Evolutionary conservation across 129 eudicot species (phyloP).

Genomic region (Chrysanthemum seticuspe): DNA sequence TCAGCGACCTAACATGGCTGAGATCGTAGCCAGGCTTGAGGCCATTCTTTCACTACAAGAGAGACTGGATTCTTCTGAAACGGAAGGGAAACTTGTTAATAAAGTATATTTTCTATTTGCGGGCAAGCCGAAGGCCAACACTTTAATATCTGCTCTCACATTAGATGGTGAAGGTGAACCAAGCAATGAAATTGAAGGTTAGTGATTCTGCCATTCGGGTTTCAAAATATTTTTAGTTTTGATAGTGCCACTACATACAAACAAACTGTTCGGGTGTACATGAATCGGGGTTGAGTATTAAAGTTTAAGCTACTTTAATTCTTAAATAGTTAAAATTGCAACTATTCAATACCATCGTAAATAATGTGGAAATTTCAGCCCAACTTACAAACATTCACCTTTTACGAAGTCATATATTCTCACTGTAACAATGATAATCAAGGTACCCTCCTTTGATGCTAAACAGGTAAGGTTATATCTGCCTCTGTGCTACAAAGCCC

Average conservation of each 20-base stretch:
- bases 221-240: background rate
- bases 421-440: background rate
- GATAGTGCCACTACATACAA: background rate
- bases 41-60: constrained; percentile 24
- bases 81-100: background rate
- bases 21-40: constrained; percentile 30
- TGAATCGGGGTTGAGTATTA: background rate
- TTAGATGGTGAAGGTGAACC: background rate
- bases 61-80: background rate
- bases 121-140: background rate
- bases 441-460: background rate
- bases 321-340: too few species aligned
- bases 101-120: background rate
- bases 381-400: background rate
- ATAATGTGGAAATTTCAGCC: too few species aligned
- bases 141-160: too few species aligned
- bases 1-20: constrained; percentile 43
- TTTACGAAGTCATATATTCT: too few species aligned
- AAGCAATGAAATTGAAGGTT: background rate
- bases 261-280: background rate
- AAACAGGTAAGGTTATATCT: background rate
- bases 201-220: too few species aligned
- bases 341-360: too few species aligned
- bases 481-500: constrained; percentile 24
- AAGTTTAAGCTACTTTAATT: too few species aligned